Conservation (phyloP, 2,329 filamentous ascomycete species). For the Fusarium siculi region DNA sequence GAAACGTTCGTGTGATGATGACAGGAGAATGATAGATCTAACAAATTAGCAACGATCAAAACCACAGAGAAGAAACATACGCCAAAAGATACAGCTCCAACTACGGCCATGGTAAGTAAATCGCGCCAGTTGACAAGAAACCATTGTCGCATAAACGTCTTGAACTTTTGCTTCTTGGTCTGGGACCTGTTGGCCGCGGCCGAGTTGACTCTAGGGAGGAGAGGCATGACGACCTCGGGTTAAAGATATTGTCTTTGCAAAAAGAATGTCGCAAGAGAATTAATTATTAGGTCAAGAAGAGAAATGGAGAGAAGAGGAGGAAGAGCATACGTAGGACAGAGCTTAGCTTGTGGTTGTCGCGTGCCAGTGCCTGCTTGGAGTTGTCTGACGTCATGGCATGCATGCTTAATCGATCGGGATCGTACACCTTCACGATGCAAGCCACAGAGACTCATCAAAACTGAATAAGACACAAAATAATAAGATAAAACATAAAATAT, state of each 20-base stretch:
- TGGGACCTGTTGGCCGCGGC: conserved; percentile 4
- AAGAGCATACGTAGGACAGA: not conserved
- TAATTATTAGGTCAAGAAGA: not conserved
- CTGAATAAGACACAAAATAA: not conserved
- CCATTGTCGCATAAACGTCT: conserved; percentile 57
- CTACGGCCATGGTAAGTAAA: conserved; percentile 65
- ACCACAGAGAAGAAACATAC: conserved; percentile 32
- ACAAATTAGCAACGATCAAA: not conserved
- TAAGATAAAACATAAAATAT: no score
- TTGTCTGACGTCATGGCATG: conserved; percentile 26
- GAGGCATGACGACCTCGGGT: conserved; percentile 31
- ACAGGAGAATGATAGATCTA: conserved; percentile 66
- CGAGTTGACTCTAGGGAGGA: conserved; percentile 23
- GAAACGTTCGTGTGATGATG: conserved; percentile 68
- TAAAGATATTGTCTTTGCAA: not conserved
- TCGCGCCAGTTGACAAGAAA: conserved; percentile 68
- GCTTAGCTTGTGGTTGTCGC: conserved; percentile 10
- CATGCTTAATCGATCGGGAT: conserved; percentile 20
- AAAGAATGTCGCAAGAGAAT: not conserved
- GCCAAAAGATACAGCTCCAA: conserved; percentile 53
- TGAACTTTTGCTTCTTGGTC: conserved; percentile 15
- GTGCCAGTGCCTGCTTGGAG: conserved; percentile 29
- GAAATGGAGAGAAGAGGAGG: not conserved
- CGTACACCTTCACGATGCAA: not conserved
- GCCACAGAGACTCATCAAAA: not conserved